Evolutionary conservation across 1,284 basidiomycete genomes (phyloP), one percentile per base, ranked within the genome.

Genomic region (Ganoderma multipileum): DNA sequence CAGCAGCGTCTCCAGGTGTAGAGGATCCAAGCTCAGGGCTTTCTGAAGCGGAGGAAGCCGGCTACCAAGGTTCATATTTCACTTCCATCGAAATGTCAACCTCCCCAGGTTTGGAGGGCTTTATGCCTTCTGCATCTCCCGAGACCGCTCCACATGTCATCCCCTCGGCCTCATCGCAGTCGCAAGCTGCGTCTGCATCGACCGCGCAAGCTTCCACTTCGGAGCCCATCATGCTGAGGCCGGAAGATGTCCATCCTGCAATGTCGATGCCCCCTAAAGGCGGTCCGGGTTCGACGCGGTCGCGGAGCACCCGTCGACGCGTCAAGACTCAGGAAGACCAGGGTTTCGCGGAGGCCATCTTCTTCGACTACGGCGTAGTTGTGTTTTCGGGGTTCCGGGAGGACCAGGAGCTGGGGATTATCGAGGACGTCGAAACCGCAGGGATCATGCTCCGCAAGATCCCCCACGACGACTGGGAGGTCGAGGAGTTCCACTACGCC

Each of bases 301-400:
- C 71, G 59, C 70, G 66, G 67, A 74, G 54, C 59, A 66, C 57
- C 20, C 69, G 67, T 65, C 74, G 64, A 44, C 69, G 58, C 28
- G 67, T 66, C 18, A 72, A 44, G 18, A 61, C 69, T 36, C 30
- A 54, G 16, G 69, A 69, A 36, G n/a, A 42, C 2, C 72, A 77
- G 41, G 72, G 75, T 41, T 76, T 95, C n/a, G 95, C 90, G 0
- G 95, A 97, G 77, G 93, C 89, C 0, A 87, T 97, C 6, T 95
- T 96, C 80, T 96, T 96, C 75, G 89, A 91, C 26, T 93, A 93
- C 74, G 92, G 94, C 26, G 95, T 97, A 2, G 90, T 89, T 0
- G 95, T 97, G 0, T 97, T 97, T 80, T 96, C 95, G 78, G 95
- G 95, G 0, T 83, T 97, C 66, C 81, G 86, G 6, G 94, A 95